Base-by-base conservation (phyloP, 345 rosid species). In the Pistacia vera region DNA sequence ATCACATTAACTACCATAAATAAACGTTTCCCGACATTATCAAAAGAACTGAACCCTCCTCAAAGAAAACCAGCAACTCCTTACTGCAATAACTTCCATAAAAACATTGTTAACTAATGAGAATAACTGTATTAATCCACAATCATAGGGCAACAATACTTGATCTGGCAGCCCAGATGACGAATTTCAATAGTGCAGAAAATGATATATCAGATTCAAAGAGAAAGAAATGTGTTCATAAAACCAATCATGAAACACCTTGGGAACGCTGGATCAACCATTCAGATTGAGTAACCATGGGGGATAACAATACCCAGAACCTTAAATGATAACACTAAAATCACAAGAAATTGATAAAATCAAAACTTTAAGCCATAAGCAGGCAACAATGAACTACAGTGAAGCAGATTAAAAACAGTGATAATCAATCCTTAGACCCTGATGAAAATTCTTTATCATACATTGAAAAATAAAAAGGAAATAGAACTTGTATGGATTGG, bases 31-130 rank as follows among this genome's bases (percentile, higher is more conserved):
- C 65, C 46, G 46, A 66, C 72, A 78, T 74, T 71, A 57, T 70
- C 71, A 30, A 66, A 25, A 59, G 56, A 77, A 70, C 82, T 52
- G 75, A 62, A 68, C 44, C 77, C 67, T 63, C 65, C 28, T 35
- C 77, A 66, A 59, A 72, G 75, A 79, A 73, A 63, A 66, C 71
- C 77, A 66, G 77, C 73, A 72, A 58, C 30, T 63, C 63, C 58
- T 59, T 14, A 73, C 86, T 77, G 83, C 78, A 81, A 71, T 67
- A 61, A 71, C 36, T 63, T 63, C 38, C 51, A 76, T 13, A 46
- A 77, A 52, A 64, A 3, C 30, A 46, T 3, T 67, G 30, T 14
- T 52, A 76, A 46, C 35, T 5, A 70, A 41, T 5, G 17, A 46
- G 22, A 63, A 63, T 10, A n/a, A 63, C 20, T 0, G 38, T 17